Conservation (phyloP, 371 early-diverging fungal genomes). For the Mucor piriformis region DNA sequence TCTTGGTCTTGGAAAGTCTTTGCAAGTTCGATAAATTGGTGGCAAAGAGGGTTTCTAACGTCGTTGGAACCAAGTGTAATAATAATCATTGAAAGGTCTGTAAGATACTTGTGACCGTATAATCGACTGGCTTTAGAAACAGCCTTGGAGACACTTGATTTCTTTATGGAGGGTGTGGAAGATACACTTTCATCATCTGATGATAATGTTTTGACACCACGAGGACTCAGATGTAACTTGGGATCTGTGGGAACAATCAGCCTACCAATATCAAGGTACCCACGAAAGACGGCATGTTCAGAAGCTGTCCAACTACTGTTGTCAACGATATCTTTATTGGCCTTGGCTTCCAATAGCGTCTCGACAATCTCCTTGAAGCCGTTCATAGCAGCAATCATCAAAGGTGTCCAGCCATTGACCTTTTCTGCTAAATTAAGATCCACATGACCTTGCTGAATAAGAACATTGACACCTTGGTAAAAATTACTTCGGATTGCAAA, state of each 20-base stretch:
- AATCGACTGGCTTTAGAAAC: constrained; percentile 48
- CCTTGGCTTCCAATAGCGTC: constrained; percentile 57
- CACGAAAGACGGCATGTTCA: constrained; percentile 72
- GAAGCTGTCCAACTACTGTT: constrained; percentile 66
- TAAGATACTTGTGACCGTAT: constrained; percentile 71
- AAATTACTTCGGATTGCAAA: constrained; percentile 61
- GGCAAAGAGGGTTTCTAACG: constrained; percentile 49
- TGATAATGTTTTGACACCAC: constrained; percentile 6
- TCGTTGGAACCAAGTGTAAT: constrained; percentile 75
- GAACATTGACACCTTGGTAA: constrained; percentile 51
- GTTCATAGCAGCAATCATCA: constrained; percentile 67
- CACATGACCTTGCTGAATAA: constrained; percentile 47
- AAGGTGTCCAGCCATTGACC: constrained; percentile 66
- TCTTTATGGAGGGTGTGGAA: background rate
- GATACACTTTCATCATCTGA: constrained; percentile 7
- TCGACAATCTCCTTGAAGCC: constrained; percentile 58
- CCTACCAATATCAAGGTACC: constrained; percentile 55
- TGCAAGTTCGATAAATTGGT: constrained; percentile 26
- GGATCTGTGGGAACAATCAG: constrained; percentile 45
- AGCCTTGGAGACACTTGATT: constrained; percentile 20
- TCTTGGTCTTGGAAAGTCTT: constrained; percentile 32
- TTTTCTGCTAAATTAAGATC: constrained; percentile 45
- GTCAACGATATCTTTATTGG: constrained; percentile 54
- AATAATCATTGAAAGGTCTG: constrained; percentile 65
- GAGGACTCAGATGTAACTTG: constrained; percentile 5